phyloP scores from a whole-genome alignment of 768 basidiomycete genomes.

The Suillus decipiens region DNA sequence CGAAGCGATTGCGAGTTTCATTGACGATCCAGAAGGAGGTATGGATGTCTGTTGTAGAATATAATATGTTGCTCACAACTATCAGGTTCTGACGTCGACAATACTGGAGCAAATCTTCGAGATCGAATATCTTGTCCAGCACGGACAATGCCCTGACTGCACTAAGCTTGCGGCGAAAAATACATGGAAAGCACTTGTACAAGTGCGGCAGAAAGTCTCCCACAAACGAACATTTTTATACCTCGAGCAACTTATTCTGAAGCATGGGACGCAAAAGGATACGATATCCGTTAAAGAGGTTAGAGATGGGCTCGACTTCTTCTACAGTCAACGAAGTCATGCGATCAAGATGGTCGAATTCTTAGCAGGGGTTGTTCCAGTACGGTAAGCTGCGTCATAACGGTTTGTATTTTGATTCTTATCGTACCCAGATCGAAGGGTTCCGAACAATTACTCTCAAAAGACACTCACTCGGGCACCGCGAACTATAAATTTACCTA shows the following conservation, averaged over 20 bases:
- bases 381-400: slow-evolving; percentile 55
- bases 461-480: slow-evolving; percentile 89
- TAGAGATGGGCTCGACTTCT: slow-evolving; percentile 94
- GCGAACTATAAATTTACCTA: slow-evolving; percentile 98
- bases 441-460: slow-evolving; percentile 92
- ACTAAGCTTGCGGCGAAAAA: slow-evolving; percentile 95
- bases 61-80: slow-evolving; percentile 2
- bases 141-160: slow-evolving; percentile 95
- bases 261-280: slow-evolving; percentile 95
- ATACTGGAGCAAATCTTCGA: slow-evolving; percentile 98
- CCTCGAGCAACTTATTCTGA: slow-evolving; percentile 95
- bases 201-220: slow-evolving; percentile 98
- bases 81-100: slow-evolving; percentile 86
- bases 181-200: slow-evolving; percentile 97
- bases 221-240: slow-evolving; percentile 98
- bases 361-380: slow-evolving; percentile 81
- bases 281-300: slow-evolving; percentile 93
- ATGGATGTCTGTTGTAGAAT: slow-evolving; percentile 20
- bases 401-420: slow-evolving; percentile 11
- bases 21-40: slow-evolving; percentile 99
- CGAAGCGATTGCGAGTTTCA: slow-evolving; percentile 88
- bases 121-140: slow-evolving; percentile 92
- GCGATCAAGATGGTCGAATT: slow-evolving; percentile 98
- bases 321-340: slow-evolving; percentile 88
- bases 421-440: slow-evolving; percentile 68